These are phyloP conservation scores for Noccaea caerulescens DNA, from an alignment of 345 rosid genomes.

Conservation along the genomic window DNA sequence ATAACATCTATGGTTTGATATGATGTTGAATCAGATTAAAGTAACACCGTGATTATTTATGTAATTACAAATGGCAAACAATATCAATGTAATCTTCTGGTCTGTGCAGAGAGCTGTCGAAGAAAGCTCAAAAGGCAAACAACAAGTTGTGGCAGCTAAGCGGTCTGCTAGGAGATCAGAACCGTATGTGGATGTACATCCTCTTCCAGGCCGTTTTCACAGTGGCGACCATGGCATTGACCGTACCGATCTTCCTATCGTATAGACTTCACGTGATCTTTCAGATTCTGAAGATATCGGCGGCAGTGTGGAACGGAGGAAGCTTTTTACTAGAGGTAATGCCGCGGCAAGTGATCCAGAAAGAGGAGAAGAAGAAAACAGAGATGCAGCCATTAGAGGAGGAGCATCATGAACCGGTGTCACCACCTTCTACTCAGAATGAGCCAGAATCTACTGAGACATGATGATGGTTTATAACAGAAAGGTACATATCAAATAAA, in stretches of 20 bases:
- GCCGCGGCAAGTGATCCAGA: slow-evolving; percentile 87
- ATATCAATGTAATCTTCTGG: neutral
- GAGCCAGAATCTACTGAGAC: slow-evolving; percentile 29
- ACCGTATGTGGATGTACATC: slow-evolving; percentile 79
- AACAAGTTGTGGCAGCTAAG: slow-evolving; percentile 84
- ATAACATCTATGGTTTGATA: neutral
- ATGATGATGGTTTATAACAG: slow-evolving; percentile 29
- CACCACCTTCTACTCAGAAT: neutral
- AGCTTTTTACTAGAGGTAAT: slow-evolving; percentile 86
- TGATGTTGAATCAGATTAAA: no score
- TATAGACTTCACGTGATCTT: slow-evolving; percentile 68
- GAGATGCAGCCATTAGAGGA: slow-evolving; percentile 47
- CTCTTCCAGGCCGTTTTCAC: slow-evolving; percentile 78
- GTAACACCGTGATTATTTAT: no score
- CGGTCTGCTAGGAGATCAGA: slow-evolving; percentile 86
- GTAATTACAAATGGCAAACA: no score
- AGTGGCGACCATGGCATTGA: slow-evolving; percentile 90
- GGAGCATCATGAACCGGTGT: slow-evolving; percentile 34
- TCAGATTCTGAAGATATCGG: slow-evolving; percentile 86
- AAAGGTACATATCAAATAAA: slow-evolving; percentile 17
- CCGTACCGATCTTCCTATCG: slow-evolving; percentile 88
- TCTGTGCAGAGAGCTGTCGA: slow-evolving; percentile 70
- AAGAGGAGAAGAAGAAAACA: slow-evolving; percentile 73
- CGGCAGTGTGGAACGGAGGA: slow-evolving; percentile 92
- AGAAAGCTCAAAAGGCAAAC: slow-evolving; percentile 88